phyloP scores from a whole-genome alignment of 495 filamentous ascomycete species.

The Penicillium pancosmium region DNA sequence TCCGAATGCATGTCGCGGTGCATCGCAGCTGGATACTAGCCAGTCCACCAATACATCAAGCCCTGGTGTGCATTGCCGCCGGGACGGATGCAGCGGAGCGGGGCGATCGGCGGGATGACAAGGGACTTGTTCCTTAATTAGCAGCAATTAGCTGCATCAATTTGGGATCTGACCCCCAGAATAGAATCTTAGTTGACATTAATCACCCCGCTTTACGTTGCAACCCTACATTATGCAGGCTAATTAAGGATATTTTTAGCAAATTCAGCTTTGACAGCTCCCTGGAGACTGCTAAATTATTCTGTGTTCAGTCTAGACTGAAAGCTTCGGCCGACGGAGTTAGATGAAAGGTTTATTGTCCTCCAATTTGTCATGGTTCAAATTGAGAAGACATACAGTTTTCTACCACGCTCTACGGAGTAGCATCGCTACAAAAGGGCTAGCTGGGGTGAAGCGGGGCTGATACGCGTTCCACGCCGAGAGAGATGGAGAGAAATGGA shows the following conservation, averaged over 20 bases:
- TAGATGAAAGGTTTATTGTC: not conserved
- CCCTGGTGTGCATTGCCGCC: slow-evolving; percentile 21
- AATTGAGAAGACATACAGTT: too few relatives aligned
- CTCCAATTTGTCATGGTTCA: not conserved
- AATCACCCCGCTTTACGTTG: slow-evolving; percentile 1
- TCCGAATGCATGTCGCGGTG: slow-evolving; percentile 10
- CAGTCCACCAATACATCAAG: slow-evolving; percentile 16
- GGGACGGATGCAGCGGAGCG: slow-evolving; percentile 17
- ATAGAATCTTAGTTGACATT: slow-evolving; percentile 33
- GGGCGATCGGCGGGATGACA: slow-evolving; percentile 16
- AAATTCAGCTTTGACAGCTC: not conserved
- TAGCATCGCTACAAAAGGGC: not conserved
- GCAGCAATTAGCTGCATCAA: slow-evolving; percentile 10
- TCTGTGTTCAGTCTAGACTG: not conserved
- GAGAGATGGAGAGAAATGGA: not conserved
- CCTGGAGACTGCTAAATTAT: not conserved
- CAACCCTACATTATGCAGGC: slow-evolving; percentile 16
- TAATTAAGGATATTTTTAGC: slow-evolving; percentile 26
- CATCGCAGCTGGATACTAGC: slow-evolving; percentile 8
- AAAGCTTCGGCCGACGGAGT: not conserved
- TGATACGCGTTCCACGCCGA: not conserved
- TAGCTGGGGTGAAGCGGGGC: not conserved
- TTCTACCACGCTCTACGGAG: not conserved
- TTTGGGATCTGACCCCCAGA: slow-evolving; percentile 12
- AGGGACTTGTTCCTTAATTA: slow-evolving; percentile 29